phyloP scores from a whole-genome alignment of 2,329 filamentous ascomycete genomes.

The Colletotrichum lindemuthianum region DNA sequence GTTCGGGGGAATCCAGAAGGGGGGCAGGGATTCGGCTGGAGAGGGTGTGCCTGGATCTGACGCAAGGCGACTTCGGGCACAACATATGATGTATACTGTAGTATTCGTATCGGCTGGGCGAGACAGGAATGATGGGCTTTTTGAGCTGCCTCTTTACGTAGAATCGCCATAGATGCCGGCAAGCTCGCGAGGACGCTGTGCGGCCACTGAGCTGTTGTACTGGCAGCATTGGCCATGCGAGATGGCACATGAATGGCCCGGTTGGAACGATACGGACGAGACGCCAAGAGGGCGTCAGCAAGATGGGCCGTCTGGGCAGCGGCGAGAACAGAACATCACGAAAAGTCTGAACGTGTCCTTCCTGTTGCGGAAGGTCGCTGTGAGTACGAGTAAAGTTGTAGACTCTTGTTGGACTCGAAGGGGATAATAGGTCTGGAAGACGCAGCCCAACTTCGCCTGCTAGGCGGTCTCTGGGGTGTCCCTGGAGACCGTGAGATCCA shows the following conservation, averaged over 20 bases:
- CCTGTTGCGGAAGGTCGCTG: conserved; percentile 29
- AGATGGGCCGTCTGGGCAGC: conserved; percentile 23
- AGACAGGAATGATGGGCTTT: not conserved
- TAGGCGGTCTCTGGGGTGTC: conserved; percentile 10
- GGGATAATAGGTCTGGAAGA: not conserved
- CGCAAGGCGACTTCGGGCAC: not conserved
- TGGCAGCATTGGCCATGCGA: not conserved
- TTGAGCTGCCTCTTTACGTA: conserved; percentile 15
- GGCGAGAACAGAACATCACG: not conserved
- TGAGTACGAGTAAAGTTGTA: not conserved
- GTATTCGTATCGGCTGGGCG: not conserved
- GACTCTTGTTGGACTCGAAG: not conserved
- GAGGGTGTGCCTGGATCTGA: conserved; percentile 5
- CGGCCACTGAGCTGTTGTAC: conserved; percentile 1
- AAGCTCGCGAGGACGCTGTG: conserved; percentile 11
- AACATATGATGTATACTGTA: not conserved
- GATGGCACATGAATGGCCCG: conserved; percentile 5
- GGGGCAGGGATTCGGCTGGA: conserved; percentile 9
- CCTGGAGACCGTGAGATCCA: conserved; percentile 1
- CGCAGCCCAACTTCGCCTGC: not conserved
- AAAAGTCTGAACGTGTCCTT: conserved; percentile 1
- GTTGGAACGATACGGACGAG: not conserved
- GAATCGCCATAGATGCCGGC: conserved; percentile 21
- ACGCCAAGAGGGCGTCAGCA: conserved; percentile 33
- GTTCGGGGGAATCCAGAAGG: conserved; percentile 2